These are phyloP conservation scores for Colletotrichum gigasporum DNA, from an alignment of 2,329 filamentous ascomycete genomes.

Conservation along the genomic window DNA sequence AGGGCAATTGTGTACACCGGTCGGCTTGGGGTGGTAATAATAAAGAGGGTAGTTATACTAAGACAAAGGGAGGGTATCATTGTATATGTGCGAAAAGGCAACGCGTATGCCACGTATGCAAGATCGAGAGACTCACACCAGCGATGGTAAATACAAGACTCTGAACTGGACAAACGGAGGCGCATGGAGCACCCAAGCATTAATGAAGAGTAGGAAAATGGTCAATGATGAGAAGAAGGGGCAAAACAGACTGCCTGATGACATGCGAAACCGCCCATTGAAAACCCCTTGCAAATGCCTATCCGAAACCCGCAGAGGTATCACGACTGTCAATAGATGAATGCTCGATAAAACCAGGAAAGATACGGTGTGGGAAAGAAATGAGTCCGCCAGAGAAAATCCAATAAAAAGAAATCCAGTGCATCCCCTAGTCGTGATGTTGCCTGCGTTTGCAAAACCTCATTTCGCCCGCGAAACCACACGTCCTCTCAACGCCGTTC, in stretches of 20 bases:
- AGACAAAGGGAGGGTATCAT: conserved; percentile 32
- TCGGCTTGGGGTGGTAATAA: background rate
- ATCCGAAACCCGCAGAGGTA: conserved; percentile 31
- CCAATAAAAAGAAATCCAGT: conserved; percentile 35
- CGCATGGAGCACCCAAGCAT: conserved; percentile 1
- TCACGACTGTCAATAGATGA: conserved; percentile 29
- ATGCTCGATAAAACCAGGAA: conserved; percentile 32
- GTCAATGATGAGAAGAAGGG: background rate
- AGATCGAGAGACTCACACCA: background rate
- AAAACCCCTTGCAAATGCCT: conserved; percentile 31
- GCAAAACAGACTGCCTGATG: background rate
- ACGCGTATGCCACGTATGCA: background rate
- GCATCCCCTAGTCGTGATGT: background rate
- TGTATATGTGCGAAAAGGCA: conserved; percentile 3
- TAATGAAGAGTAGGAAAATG: background rate
- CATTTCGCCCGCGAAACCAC: background rate
- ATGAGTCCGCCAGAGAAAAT: conserved; percentile 19
- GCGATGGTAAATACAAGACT: background rate
- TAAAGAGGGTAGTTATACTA: background rate
- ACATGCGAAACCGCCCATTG: conserved; percentile 5
- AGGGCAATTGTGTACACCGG: too few species aligned
- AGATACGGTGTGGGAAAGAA: too few species aligned
- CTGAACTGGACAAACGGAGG: background rate
- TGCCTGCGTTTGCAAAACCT: background rate
- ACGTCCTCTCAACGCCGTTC: background rate